Percentiles rank a stretch among this genome's conserved stretches.
These are phyloP conservation scores for Xylariaceae sp. DNA, from an alignment of 2,329 filamentous ascomycete genomes.

Conservation along the genomic window DNA sequence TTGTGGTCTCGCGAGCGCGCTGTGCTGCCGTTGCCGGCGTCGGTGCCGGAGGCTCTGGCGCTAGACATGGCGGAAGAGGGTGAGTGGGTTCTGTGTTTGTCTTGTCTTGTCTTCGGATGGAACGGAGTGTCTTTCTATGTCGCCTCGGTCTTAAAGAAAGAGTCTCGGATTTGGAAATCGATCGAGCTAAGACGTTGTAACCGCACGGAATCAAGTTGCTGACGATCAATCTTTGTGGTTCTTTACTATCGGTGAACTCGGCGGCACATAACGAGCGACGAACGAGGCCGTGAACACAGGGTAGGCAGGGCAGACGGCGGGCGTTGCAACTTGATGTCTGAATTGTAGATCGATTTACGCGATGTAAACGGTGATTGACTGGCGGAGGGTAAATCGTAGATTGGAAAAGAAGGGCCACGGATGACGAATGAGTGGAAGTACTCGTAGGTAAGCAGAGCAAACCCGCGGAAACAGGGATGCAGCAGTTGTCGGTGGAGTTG, in stretches of 20 bases:
- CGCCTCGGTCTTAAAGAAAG: background rate
- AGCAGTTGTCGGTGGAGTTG: background rate
- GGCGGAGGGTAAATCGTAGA: background rate
- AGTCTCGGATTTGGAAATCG: background rate
- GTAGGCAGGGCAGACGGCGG: background rate
- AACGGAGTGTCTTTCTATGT: background rate
- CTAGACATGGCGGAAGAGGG: constrained; percentile 36
- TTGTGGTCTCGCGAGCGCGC: constrained; percentile 60
- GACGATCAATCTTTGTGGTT: background rate
- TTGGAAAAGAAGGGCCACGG: background rate
- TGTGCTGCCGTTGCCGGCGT: constrained; percentile 37
- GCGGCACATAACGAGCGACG: constrained; percentile 1
- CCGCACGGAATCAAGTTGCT: background rate
- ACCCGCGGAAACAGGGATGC: background rate
- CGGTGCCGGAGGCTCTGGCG: constrained; percentile 51
- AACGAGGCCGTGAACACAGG: background rate
- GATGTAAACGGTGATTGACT: background rate
- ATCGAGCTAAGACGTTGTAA: background rate
- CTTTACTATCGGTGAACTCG: background rate
- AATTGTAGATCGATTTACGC: background rate
- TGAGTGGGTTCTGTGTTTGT: background rate
- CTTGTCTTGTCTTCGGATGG: background rate
- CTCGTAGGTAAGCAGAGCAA: background rate
- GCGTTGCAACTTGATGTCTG: background rate
- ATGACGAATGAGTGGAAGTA: background rate